Evolutionary conservation across 1,284 basidiomycete species (phyloP).

Genomic region (Sparassis latifolia): DNA sequence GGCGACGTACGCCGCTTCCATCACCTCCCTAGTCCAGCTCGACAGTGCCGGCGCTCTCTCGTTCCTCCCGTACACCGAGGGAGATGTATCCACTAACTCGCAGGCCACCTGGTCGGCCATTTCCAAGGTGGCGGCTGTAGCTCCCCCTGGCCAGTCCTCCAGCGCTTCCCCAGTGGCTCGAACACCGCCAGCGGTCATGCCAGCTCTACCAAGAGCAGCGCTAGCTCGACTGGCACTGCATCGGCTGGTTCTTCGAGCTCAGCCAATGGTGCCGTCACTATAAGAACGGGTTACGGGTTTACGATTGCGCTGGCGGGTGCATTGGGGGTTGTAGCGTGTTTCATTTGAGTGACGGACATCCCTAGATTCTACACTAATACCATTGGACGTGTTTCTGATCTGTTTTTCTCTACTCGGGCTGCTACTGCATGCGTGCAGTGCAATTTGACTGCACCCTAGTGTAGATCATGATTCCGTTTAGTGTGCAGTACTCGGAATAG

Average conservation of each 20-base stretch:
- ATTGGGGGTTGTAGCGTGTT: constrained; percentile 3
- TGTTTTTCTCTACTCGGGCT: no score
- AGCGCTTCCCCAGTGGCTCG: neutral
- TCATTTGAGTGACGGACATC: constrained; percentile 3
- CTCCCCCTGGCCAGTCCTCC: constrained; percentile 18
- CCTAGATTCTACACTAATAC: neutral
- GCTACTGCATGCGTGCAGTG: no score
- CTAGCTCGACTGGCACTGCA: neutral
- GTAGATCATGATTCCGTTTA: no score
- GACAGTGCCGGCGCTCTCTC: constrained; percentile 59
- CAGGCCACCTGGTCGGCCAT: constrained; percentile 46
- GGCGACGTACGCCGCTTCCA: constrained; percentile 71
- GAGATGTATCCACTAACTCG: constrained; percentile 37
- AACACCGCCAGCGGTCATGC: neutral
- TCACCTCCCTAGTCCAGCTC: constrained; percentile 70
- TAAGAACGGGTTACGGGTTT: neutral
- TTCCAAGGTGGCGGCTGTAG: constrained; percentile 19
- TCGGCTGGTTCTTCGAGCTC: neutral
- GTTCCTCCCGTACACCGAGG: constrained; percentile 58
- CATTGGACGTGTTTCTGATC: no score
- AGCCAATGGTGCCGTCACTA: neutral
- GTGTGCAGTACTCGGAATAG: no score
- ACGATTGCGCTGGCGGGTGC: constrained; percentile 2
- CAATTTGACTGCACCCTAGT: no score
- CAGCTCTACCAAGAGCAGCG: neutral